These are phyloP conservation scores for Podaxis rugospora DNA, from an alignment of 768 basidiomycete species.

Conservation along the genomic window DNA sequence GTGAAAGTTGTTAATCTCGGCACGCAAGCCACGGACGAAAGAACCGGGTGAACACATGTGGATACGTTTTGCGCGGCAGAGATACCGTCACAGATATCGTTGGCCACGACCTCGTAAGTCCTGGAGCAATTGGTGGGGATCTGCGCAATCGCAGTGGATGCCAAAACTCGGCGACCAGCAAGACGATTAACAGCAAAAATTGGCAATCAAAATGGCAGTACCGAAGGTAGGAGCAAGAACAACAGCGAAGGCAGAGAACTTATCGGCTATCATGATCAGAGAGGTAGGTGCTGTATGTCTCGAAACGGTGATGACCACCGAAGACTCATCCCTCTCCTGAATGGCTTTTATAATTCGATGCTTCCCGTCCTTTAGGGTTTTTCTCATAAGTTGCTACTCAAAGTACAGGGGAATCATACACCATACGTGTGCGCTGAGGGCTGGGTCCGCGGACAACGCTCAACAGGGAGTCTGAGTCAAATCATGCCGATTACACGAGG, in stretches of 20 bases:
- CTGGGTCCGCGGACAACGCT: not conserved
- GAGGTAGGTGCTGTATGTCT: not conserved
- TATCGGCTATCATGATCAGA: not conserved
- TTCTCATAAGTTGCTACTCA: not conserved
- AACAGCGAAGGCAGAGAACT: not conserved
- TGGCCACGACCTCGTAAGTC: constrained; percentile 43
- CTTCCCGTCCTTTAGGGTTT: no score
- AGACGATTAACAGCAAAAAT: not conserved
- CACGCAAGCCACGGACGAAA: not conserved
- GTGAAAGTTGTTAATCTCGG: not conserved
- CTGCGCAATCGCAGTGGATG: not conserved
- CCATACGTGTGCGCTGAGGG: not conserved
- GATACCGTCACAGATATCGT: constrained; percentile 56
- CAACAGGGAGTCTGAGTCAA: not conserved
- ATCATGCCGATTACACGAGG: not conserved
- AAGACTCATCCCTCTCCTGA: not conserved
- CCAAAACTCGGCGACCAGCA: not conserved
- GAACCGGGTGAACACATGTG: constrained; percentile 30
- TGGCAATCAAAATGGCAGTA: not conserved
- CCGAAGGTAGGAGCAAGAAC: not conserved
- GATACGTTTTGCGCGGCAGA: constrained; percentile 42
- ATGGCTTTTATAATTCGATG: not conserved
- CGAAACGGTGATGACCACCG: not conserved
- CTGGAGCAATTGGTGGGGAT: constrained; percentile 34
- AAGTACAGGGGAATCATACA: not conserved